Conservation (phyloP, 768 basidiomycete species). For the Myochromella boudieri region DNA sequence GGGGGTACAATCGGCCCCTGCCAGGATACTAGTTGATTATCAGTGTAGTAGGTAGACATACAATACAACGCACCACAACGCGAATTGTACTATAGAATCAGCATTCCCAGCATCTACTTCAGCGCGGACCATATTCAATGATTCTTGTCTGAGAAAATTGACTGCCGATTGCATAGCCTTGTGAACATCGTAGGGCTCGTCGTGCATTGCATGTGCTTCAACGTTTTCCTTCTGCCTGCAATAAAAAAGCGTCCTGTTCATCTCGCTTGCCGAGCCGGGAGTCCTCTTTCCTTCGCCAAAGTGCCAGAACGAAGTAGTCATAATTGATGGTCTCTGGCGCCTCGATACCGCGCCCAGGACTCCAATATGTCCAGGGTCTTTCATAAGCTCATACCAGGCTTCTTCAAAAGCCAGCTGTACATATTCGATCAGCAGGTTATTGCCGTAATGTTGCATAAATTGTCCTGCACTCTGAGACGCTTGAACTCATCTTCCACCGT, state of each 20-base stretch:
- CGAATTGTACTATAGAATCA: slow-evolving; percentile 11
- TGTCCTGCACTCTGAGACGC: slow-evolving; percentile 22
- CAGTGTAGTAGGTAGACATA: not conserved
- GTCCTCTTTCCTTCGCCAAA: not conserved
- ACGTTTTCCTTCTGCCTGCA: not conserved
- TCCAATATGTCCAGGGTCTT: not conserved
- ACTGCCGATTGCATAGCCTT: too few species aligned
- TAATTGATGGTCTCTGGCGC: slow-evolving; percentile 10
- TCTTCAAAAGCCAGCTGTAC: slow-evolving; percentile 5
- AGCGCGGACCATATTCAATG: slow-evolving; percentile 2
- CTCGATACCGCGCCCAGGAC: not conserved
- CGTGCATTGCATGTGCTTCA: not conserved
- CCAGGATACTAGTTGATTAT: slow-evolving; percentile 6
- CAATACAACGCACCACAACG: slow-evolving; percentile 11
- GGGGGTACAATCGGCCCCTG: slow-evolving; percentile 11
- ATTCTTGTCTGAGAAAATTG: slow-evolving; percentile 4
- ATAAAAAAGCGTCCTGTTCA: not conserved
- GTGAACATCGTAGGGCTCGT: not conserved
- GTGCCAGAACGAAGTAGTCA: not conserved
- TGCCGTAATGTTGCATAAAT: slow-evolving; percentile 24
- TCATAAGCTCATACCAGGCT: slow-evolving; percentile 2
- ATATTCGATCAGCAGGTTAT: not conserved
- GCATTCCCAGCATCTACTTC: slow-evolving; percentile 16
- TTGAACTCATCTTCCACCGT: slow-evolving; percentile 28
- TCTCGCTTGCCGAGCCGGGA: not conserved